Evolutionary conservation across 331 rosid genomes (phyloP), one percentile per base, ranked within the genome.

Genomic region (Saraca asoca): DNA sequence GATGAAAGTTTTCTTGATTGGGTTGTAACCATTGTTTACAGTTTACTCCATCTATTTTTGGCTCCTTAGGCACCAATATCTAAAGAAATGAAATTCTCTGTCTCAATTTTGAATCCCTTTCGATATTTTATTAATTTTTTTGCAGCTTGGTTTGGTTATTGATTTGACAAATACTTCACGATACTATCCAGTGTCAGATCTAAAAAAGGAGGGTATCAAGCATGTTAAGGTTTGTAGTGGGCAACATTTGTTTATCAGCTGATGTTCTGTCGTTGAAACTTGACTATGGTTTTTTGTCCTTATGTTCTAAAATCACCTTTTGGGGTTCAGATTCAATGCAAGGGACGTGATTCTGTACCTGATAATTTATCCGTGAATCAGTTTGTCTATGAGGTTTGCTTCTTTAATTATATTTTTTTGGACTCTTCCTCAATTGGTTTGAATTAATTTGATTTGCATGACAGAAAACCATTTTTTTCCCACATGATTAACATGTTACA

Each of bases 61-160:
- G 42, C 19, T 59, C 56, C 49, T 11, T 65, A 39, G 45, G 54
- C 61, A 49, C 37, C 55, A 49, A 41, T 49, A 15, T 66, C 18
- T 33, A 17, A 49, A 43, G 38, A 66, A 17, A 52, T 66, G 41
- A 20, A 55, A 50, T 67, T 56, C 58, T 68, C 20, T 73, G 31
- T 54, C 43, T 50, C 15, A 35, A 19, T 62, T 64, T 76, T 59
- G 53, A 57, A 72, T 62, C 65, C 51, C 44, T 64, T 66, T 62
- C 77, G 33, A 65, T 66, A 50, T 50, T 62, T 31, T 79, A 50
- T 76, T 73, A 64, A 41, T 43, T 71, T 50, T 73, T 78, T 79
- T 87, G 77, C 93, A 92, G 98, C 92, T 91, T 75, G 98, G 98
- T 83, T 70, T 91, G 70, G 96, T 91, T 83, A 91, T 91, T 72